These are phyloP conservation scores for Brassica nigra DNA, from an alignment of 345 rosid species.

Conservation along the genomic window DNA sequence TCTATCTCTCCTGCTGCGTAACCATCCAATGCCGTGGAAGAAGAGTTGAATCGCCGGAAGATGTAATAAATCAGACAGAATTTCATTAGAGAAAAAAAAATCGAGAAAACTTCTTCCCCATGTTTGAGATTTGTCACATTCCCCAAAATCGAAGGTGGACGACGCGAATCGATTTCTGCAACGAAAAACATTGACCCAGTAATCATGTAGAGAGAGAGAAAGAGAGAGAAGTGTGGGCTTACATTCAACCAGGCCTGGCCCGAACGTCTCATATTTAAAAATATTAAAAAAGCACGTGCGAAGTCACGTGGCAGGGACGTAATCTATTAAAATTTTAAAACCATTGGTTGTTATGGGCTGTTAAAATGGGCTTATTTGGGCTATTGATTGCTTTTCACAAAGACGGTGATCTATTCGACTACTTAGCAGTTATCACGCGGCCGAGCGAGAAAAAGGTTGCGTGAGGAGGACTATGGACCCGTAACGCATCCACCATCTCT, in stretches of 20 bases:
- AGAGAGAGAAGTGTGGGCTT: background rate
- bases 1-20: background rate
- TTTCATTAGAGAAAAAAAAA: background rate
- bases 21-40: conserved; percentile 32
- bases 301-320: background rate
- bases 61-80: conserved; percentile 24
- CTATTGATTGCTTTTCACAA: background rate
- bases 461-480: background rate
- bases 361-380: background rate
- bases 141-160: conserved; percentile 38
- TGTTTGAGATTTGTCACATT: conserved; percentile 36
- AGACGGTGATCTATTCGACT: background rate
- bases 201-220: background rate
- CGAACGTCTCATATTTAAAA: background rate
- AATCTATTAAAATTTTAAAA: background rate
- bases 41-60: conserved; percentile 31
- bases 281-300: background rate
- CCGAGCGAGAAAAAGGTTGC: background rate
- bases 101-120: conserved; percentile 26
- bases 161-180: conserved; percentile 20
- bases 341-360: background rate
- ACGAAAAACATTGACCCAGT: background rate
- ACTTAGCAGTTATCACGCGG: background rate
- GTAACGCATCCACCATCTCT: background rate
- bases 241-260: background rate